Conservation (phyloP, 345 rosid species). For the Ailanthus altissimus region DNA sequence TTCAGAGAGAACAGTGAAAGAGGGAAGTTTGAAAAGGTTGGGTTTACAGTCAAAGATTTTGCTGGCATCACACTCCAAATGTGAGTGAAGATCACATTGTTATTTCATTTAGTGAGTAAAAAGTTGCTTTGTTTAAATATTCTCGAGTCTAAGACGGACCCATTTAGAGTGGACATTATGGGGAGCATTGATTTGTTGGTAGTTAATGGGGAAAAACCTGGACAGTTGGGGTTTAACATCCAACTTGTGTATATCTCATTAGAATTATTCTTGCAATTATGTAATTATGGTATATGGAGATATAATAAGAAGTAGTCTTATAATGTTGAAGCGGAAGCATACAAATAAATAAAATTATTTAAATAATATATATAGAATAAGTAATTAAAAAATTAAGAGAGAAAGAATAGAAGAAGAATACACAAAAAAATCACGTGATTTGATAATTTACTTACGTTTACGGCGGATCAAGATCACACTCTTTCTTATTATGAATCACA, state of each 20-base stretch:
- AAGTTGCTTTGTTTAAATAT: not conserved
- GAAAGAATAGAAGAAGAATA: too few species aligned
- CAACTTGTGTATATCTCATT: conserved; percentile 7
- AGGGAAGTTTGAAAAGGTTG: conserved; percentile 47
- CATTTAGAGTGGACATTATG: conserved; percentile 2
- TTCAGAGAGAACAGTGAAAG: conserved; percentile 38
- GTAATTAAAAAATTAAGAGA: too few species aligned
- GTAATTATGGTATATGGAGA: not conserved
- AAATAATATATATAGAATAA: too few species aligned
- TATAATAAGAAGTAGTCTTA: not conserved
- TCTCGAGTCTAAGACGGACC: not conserved
- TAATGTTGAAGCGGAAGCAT: too few species aligned
- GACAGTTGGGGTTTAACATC: conserved; percentile 27
- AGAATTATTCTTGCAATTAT: conserved; percentile 9
- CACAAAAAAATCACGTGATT: too few species aligned
- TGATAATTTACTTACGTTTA: too few species aligned
- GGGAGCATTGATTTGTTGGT: conserved; percentile 16
- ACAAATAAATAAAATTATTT: too few species aligned
- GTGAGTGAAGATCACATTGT: not conserved
- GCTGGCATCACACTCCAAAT: conserved; percentile 30
- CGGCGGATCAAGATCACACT: too few species aligned
- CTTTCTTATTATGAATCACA: too few species aligned
- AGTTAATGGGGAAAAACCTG: conserved; percentile 21
- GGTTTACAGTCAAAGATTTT: conserved; percentile 47
- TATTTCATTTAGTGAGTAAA: conserved; percentile 5